A percentile compares a stretch with the other conserved stretches of the same genome.
These are phyloP conservation scores for Psidium guajava DNA, from an alignment of 345 rosid species.

Conservation along the genomic window DNA sequence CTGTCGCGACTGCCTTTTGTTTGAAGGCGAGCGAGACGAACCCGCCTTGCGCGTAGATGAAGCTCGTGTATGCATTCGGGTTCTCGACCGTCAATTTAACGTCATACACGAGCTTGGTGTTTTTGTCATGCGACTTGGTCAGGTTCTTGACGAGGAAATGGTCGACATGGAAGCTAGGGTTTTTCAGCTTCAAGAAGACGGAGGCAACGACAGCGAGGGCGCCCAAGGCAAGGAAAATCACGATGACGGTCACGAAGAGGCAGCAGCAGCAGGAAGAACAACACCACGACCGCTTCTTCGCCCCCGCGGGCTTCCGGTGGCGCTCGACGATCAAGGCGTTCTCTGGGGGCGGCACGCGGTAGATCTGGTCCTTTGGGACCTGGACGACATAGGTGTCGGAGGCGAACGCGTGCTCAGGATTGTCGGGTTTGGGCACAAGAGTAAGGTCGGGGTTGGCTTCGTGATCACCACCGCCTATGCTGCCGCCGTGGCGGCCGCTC, in stretches of 20 bases:
- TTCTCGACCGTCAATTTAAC: constrained; percentile 22
- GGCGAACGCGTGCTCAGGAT: constrained; percentile 1
- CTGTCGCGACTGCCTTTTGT: constrained; percentile 23
- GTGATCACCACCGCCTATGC: background rate
- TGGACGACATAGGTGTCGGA: constrained; percentile 42
- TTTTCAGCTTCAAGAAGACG: constrained; percentile 5
- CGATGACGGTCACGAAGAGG: constrained; percentile 7
- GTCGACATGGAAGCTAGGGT: constrained; percentile 10
- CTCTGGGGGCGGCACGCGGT: constrained; percentile 48
- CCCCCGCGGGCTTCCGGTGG: constrained; percentile 8
- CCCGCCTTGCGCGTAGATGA: constrained; percentile 16
- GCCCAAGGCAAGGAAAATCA: constrained; percentile 6
- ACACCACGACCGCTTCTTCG: background rate
- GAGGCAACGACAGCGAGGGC: background rate
- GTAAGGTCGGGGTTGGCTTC: background rate
- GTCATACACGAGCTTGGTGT: background rate
- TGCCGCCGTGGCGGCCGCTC: background rate
- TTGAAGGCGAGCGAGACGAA: constrained; percentile 17
- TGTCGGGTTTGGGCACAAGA: background rate
- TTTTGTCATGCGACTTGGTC: background rate
- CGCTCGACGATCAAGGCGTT: constrained; percentile 37
- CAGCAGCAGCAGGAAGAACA: constrained; percentile 11
- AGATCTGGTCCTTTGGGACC: constrained; percentile 60
- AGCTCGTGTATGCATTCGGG: constrained; percentile 17
- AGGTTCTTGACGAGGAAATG: constrained; percentile 1